phyloP scores from a whole-genome alignment of 2,329 filamentous ascomycete species.

The Penicillium glabrum region DNA sequence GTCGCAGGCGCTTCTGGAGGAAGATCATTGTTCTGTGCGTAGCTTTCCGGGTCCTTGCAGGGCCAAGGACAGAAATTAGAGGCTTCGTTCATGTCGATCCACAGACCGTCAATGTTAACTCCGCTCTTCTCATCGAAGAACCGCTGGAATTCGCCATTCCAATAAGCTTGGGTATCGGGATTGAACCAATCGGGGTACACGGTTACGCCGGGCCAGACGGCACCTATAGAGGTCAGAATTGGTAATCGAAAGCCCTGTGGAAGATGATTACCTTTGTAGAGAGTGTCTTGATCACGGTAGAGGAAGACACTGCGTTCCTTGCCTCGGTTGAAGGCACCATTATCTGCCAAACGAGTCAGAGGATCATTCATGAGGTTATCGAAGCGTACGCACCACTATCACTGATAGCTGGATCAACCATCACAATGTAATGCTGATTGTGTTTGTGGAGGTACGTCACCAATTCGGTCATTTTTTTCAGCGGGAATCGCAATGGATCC shows the following conservation, averaged over 20 bases:
- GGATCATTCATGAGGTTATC: not conserved
- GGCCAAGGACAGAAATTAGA: constrained; percentile 57
- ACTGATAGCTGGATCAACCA: constrained; percentile 65
- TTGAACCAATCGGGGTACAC: constrained; percentile 78
- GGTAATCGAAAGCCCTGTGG: not conserved
- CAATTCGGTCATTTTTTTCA: constrained; percentile 59
- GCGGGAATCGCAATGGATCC: constrained; percentile 38
- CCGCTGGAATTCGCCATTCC: constrained; percentile 64
- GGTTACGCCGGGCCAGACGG: constrained; percentile 75
- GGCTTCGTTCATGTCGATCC: constrained; percentile 70
- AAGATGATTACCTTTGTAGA: constrained; percentile 45
- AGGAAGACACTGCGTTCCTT: constrained; percentile 57
- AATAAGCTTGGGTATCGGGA: constrained; percentile 63
- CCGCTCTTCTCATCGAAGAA: constrained; percentile 67
- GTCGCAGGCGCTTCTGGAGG: constrained; percentile 64
- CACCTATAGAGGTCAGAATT: constrained; percentile 44
- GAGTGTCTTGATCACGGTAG: constrained; percentile 53
- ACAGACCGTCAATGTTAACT: constrained; percentile 74
- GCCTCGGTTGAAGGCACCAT: constrained; percentile 61
- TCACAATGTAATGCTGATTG: constrained; percentile 71
- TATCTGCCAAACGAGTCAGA: constrained; percentile 34
- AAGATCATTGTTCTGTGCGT: constrained; percentile 44
- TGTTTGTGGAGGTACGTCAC: constrained; percentile 65
- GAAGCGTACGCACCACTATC: constrained; percentile 27
- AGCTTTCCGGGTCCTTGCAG: constrained; percentile 55